Percentiles rank a stretch among this genome's conserved stretches.
phyloP scores from a whole-genome alignment of 192 early-diverging fungal species.

The Umbelopsis sp. region DNA sequence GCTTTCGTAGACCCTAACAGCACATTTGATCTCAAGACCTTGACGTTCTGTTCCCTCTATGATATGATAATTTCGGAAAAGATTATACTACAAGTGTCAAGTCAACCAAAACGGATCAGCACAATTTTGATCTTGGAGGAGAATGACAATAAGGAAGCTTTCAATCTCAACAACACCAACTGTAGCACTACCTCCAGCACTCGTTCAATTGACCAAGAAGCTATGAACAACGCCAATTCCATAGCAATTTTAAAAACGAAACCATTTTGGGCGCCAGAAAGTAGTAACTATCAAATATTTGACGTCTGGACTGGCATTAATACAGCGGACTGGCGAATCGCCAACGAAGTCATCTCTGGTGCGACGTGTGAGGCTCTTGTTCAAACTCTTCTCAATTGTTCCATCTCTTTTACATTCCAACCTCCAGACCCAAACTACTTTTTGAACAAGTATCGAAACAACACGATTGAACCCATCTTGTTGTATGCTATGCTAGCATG shows the following conservation, averaged over 20 bases:
- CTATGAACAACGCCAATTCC: neutral
- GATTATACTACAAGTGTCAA: neutral
- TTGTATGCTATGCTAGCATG: slow-evolving; percentile 8
- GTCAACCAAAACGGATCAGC: neutral
- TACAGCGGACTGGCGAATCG: slow-evolving; percentile 2
- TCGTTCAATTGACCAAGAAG: neutral
- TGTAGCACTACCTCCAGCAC: neutral
- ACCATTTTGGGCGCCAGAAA: slow-evolving; percentile 14
- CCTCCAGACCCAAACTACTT: slow-evolving; percentile 12
- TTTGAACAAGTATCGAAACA: slow-evolving; percentile 11
- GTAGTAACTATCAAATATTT: slow-evolving; percentile 2
- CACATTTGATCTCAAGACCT: neutral
- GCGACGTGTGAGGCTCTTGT: slow-evolving; percentile 3
- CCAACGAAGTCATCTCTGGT: neutral
- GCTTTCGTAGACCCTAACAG: neutral
- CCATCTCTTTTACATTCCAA: slow-evolving; percentile 7
- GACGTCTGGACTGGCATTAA: slow-evolving; percentile 6
- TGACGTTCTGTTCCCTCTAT: neutral
- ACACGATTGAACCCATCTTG: slow-evolving; percentile 4
- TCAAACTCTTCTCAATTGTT: slow-evolving; percentile 11
- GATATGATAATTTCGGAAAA: slow-evolving; percentile 1
- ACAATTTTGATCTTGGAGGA: neutral
- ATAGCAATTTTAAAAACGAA: slow-evolving; percentile 9
- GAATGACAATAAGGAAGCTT: neutral
- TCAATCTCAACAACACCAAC: neutral